These are phyloP conservation scores for Fusarium subtropicale DNA, from an alignment of 2,329 filamentous ascomycete genomes.

Conservation along the genomic window DNA sequence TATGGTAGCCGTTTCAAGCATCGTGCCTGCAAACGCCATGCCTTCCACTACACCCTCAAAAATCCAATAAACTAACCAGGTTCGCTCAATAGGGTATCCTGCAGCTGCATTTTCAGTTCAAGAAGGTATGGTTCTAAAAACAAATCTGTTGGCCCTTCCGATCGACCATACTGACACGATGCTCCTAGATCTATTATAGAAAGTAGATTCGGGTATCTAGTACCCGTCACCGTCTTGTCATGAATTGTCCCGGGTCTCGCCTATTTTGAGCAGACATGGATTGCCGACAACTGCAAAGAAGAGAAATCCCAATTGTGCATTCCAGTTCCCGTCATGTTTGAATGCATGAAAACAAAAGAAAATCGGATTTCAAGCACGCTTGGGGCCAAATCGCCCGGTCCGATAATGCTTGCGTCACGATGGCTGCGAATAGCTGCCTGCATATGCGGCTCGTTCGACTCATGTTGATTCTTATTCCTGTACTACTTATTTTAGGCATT, in stretches of 20 bases:
- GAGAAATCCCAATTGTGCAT: slow-evolving; percentile 2
- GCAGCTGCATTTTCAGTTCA: slow-evolving; percentile 98
- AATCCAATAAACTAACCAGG: slow-evolving; percentile 36
- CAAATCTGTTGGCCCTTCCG: slow-evolving; percentile 2
- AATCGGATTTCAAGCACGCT: slow-evolving; percentile 26
- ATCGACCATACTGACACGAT: slow-evolving; percentile 41
- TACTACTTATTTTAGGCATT: slow-evolving; percentile 33
- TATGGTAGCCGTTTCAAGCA: slow-evolving; percentile 19
- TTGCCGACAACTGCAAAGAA: slow-evolving; percentile 7
- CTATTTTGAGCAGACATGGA: slow-evolving; percentile 8
- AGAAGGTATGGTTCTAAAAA: slow-evolving; percentile 74
- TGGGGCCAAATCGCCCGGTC: slow-evolving; percentile 23
- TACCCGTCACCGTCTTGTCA: not conserved
- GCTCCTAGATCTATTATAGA: slow-evolving; percentile 65
- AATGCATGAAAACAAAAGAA: slow-evolving; percentile 14
- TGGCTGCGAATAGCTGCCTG: slow-evolving; percentile 39
- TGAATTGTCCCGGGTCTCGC: slow-evolving; percentile 12
- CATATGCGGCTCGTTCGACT: slow-evolving; percentile 28
- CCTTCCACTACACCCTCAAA: slow-evolving; percentile 15
- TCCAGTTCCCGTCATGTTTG: slow-evolving; percentile 8
- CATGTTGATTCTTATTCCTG: slow-evolving; percentile 35
- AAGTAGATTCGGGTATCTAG: slow-evolving; percentile 55
- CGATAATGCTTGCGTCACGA: slow-evolving; percentile 24
- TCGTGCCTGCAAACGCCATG: slow-evolving; percentile 13
- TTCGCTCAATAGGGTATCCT: slow-evolving; percentile 78